Evolutionary conservation across 306 rosid genomes (phyloP).

Genomic region (Citrullus colocynthis): DNA sequence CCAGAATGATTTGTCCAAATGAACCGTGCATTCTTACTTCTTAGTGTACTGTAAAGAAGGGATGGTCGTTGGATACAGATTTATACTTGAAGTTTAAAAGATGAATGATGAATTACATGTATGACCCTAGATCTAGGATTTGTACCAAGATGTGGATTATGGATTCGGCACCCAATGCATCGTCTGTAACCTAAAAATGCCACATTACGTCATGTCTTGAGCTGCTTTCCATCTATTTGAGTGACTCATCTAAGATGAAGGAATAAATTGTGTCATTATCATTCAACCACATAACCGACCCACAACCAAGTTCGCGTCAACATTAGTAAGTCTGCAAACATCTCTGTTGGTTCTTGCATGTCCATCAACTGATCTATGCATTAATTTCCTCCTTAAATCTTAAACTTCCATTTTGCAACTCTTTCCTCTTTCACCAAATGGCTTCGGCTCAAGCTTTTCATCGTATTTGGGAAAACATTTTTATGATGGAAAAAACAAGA

Average conservation of each 20-base stretch:
- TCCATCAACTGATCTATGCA: not conserved
- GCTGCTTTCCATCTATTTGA: not conserved
- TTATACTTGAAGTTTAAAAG: too few relatives aligned
- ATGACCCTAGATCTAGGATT: not conserved
- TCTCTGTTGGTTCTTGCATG: not conserved
- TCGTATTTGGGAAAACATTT: too few relatives aligned
- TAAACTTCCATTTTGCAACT: too few relatives aligned
- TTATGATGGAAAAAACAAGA: too few relatives aligned
- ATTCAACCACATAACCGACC: not conserved
- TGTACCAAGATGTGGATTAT: not conserved
- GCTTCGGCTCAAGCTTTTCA: not conserved
- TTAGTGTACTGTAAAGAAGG: too few relatives aligned
- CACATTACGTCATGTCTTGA: too few relatives aligned
- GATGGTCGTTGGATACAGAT: too few relatives aligned
- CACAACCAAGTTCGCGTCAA: not conserved
- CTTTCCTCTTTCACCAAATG: not conserved
- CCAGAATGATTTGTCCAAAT: not conserved
- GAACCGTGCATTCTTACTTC: not conserved
- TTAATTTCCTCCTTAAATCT: too few relatives aligned
- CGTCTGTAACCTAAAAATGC: not conserved
- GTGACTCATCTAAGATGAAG: not conserved
- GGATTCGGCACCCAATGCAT: not conserved
- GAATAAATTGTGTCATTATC: not conserved
- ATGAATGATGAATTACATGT: too few relatives aligned
- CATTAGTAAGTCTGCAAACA: not conserved